These are phyloP conservation scores for Trametes hirsuta DNA, from an alignment of 1,284 basidiomycete species.

Conservation along the genomic window DNA sequence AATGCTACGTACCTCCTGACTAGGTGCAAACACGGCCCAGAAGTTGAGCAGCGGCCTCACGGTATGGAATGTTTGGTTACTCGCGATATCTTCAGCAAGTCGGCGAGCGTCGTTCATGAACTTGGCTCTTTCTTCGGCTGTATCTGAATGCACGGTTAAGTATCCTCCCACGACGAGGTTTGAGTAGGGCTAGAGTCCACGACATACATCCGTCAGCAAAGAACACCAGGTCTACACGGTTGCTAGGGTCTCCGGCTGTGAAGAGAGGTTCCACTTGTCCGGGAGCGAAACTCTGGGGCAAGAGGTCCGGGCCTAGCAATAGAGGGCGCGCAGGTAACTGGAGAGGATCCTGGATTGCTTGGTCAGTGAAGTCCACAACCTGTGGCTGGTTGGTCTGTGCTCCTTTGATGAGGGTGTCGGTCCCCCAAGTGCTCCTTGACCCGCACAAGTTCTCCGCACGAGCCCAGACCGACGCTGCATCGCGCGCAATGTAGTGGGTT, in stretches of 20 bases:
- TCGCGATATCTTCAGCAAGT: slow-evolving; percentile 71
- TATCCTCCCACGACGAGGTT: background rate
- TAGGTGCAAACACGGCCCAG: slow-evolving; percentile 81
- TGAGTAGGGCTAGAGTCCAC: background rate
- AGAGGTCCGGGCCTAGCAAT: no score
- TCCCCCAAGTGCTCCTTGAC: slow-evolving; percentile 18
- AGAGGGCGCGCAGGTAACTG: no score
- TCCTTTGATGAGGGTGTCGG: slow-evolving; percentile 11
- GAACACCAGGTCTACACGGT: slow-evolving; percentile 79
- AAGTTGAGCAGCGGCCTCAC: slow-evolving; percentile 81
- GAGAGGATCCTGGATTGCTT: background rate
- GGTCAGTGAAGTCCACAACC: background rate
- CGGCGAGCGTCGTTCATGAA: slow-evolving; percentile 71
- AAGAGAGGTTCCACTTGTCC: slow-evolving; percentile 56
- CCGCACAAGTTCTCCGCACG: slow-evolving; percentile 26
- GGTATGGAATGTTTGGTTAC: slow-evolving; percentile 76
- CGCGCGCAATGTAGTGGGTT: slow-evolving; percentile 24
- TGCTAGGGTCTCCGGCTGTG: slow-evolving; percentile 61
- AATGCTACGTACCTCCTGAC: slow-evolving; percentile 54
- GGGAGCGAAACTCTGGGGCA: background rate
- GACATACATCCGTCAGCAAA: slow-evolving; percentile 83
- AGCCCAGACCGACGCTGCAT: slow-evolving; percentile 22
- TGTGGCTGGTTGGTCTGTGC: background rate
- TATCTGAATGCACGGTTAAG: slow-evolving; percentile 47
- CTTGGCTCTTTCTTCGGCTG: slow-evolving; percentile 58